Base-by-base conservation (phyloP, 768 basidiomycete genomes). In the Goffeauzyma gilvescens region DNA sequence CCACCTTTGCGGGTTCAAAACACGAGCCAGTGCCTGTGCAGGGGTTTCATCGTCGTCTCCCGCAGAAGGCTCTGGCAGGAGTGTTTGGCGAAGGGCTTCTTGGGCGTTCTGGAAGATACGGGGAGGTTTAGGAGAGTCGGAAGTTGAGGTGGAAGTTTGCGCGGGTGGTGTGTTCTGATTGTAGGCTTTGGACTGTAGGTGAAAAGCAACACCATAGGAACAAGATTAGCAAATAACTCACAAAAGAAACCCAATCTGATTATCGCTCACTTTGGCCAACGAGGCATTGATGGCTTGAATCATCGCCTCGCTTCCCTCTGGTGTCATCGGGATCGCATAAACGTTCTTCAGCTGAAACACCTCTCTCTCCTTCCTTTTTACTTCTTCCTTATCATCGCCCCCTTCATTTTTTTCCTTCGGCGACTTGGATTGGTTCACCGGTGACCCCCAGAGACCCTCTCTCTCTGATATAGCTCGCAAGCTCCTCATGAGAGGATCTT, bases 291-390 rank as follows among this genome's bases (percentile, higher is more conserved):
- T 24, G 13, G 32, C 37, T n/a, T 25, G 38, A 30, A 48, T 43
- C 14, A 48, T n/a, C 36, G n/a, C 46, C 15, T 41, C 38, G 14
- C 50, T 31, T 14, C 46, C 50, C 7, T 32, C 36, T 22, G 34
- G 44, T 1, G 30, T 44, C 28, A 61, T 36, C 0, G 59, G 57
- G 7, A 61, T 48, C 5, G 57, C 39, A 47, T 61, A 55, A 6
- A 61, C 50, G 37, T 55, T 48, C 15, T 44, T 38, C 13, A 61
- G 38, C 7, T 49, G 48, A 33, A 42, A 52, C 1, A 59, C 55
- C 36, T 50, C 44, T 21, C 46, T 37, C 17, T 48, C 35, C 3
- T 20, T 27, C 20, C 34, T 31, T 9, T 12, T 13, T 15, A 36
- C 17, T 8, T 38, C 35, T 6, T 42, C 28, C 21, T 34, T 24